These are phyloP conservation scores for Lodderomyces oxycetoniae DNA, from an alignment of 1,139 yeast genomes.

Conservation along the genomic window DNA sequence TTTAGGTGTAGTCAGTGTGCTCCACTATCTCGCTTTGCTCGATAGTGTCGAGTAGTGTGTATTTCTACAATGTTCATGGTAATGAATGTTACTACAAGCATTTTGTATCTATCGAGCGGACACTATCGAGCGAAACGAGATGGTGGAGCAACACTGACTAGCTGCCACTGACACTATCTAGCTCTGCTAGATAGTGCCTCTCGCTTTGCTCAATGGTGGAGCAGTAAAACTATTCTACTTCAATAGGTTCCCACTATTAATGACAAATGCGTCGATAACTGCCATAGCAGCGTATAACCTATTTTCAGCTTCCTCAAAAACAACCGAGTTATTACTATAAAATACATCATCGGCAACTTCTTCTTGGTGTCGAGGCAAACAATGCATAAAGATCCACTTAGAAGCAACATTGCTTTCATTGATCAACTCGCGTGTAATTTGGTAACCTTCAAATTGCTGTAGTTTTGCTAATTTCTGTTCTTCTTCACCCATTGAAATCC, in stretches of 20 bases:
- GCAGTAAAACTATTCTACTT: slow-evolving; percentile 13
- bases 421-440: slow-evolving; percentile 67
- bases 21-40: too few relatives aligned
- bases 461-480: slow-evolving; percentile 65
- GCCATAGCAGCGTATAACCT: slow-evolving; percentile 95
- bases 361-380: slow-evolving; percentile 91
- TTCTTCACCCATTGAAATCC: slow-evolving; percentile 98
- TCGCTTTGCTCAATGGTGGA: too few relatives aligned
- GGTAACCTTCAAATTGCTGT: slow-evolving; percentile 81
- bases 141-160: too few relatives aligned
- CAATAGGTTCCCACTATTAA: slow-evolving; percentile 64
- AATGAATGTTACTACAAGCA: too few relatives aligned
- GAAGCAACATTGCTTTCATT: slow-evolving; percentile 50
- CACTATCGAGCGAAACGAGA: too few relatives aligned
- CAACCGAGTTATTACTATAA: slow-evolving; percentile 77
- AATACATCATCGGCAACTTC: slow-evolving; percentile 93
- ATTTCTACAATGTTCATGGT: too few relatives aligned
- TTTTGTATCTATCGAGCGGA: too few relatives aligned
- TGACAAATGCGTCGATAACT: slow-evolving; percentile 81
- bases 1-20: too few relatives aligned
- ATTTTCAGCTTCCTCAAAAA: slow-evolving; percentile 94
- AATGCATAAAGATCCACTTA: slow-evolving; percentile 91
- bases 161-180: too few relatives aligned
- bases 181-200: too few relatives aligned
- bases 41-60: too few relatives aligned